phyloP scores from a whole-genome alignment of 805 yeast species.

The Blastobotrys americana region DNA sequence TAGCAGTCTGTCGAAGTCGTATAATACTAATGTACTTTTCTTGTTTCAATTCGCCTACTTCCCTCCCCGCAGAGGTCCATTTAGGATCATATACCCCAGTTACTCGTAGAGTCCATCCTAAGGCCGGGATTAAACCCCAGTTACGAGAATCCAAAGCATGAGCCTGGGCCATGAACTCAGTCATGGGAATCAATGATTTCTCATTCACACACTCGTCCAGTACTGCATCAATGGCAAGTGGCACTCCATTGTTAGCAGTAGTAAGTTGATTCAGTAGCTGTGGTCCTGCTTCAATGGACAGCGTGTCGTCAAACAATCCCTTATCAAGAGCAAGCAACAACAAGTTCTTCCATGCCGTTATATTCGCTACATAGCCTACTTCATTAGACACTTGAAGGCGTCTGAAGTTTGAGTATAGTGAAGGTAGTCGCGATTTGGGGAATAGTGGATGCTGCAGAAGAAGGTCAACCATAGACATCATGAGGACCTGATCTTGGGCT shows the following conservation, averaged over 20 bases:
- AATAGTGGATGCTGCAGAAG: constrained; percentile 29
- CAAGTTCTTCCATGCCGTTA: constrained; percentile 40
- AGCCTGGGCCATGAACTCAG: constrained; percentile 12
- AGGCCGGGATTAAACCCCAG: constrained; percentile 6
- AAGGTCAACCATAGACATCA: constrained; percentile 10
- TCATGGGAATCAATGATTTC: constrained; percentile 22
- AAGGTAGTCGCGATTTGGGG: constrained; percentile 35
- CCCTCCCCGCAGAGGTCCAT: constrained; percentile 21
- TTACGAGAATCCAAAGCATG: constrained; percentile 5
- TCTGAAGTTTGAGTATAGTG: constrained; percentile 44
- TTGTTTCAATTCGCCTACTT: constrained; percentile 19
- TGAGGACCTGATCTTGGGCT: too few species aligned
- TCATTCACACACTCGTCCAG: constrained; percentile 26
- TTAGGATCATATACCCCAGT: constrained; percentile 14
- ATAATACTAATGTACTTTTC: constrained; percentile 24
- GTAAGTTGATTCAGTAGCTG: constrained; percentile 19
- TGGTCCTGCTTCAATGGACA: constrained; percentile 23
- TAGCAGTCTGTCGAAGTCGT: constrained; percentile 16
- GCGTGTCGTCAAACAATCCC: constrained; percentile 25
- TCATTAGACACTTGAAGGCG: constrained; percentile 38
- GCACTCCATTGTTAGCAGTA: constrained; percentile 26
- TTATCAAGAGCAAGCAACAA: constrained; percentile 26
- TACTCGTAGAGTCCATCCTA: constrained; percentile 16
- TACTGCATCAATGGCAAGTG: constrained; percentile 28
- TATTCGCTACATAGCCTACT: constrained; percentile 46